Percentiles rank a stretch among this genome's conserved stretches.
phyloP scores from a whole-genome alignment of 192 early-diverging fungal species.

The Coemansia aciculifera region DNA sequence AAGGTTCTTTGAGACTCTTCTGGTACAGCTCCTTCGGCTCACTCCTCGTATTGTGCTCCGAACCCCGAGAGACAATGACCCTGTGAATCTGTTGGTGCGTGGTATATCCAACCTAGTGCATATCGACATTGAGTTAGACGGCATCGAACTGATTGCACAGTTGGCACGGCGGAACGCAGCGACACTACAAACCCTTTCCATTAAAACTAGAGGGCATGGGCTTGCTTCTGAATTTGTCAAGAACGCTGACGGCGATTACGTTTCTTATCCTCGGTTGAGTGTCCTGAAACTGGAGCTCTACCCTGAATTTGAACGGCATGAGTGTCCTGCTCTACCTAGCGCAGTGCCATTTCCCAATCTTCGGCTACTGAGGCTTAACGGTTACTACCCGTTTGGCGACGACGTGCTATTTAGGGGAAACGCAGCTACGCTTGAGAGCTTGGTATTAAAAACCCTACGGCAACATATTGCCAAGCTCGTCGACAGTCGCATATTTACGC shows the following conservation, averaged over 20 bases:
- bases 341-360: slow-evolving; percentile 1
- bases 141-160: not conserved
- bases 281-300: not conserved
- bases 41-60: not conserved
- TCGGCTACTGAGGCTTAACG: not conserved
- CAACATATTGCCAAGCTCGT: not conserved
- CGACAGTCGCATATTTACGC: not conserved
- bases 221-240: not conserved
- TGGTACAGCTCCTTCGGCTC: not conserved
- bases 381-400: not conserved
- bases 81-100: not conserved
- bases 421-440: not conserved
- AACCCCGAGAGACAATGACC: not conserved
- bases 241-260: not conserved
- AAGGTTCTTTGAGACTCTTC: not conserved
- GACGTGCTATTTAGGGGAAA: not conserved
- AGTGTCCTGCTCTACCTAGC: not conserved
- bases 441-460: not conserved
- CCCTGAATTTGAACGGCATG: not conserved
- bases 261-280: not conserved
- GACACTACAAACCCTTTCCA: not conserved
- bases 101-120: not conserved
- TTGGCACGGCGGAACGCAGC: not conserved
- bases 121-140: not conserved
- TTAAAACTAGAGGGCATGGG: not conserved